Evolutionary conservation across 106 monocot genomes (phyloP).

Genomic region (Allium fistulosum): DNA sequence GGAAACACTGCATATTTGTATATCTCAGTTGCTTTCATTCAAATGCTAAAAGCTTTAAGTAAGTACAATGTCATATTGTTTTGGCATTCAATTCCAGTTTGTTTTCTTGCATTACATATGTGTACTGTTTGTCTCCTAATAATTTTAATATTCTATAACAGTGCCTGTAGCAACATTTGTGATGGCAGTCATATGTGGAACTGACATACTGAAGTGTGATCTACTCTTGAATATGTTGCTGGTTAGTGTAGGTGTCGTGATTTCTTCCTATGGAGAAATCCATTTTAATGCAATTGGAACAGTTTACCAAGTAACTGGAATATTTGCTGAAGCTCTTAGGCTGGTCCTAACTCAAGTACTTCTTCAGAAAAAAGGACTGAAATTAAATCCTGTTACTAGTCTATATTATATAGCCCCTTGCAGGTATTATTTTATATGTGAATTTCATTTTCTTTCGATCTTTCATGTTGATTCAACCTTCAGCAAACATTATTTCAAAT

Average conservation of each 20-base stretch:
- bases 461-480: not conserved
- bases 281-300: slow-evolving; percentile 88
- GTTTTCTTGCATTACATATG: not conserved
- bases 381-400: slow-evolving; percentile 88
- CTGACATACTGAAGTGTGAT: slow-evolving; percentile 81
- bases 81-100: not conserved
- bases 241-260: slow-evolving; percentile 90
- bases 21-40: slow-evolving; percentile 71
- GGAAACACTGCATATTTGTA: slow-evolving; percentile 71
- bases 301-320: slow-evolving; percentile 82
- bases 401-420: slow-evolving; percentile 98
- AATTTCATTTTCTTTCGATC: not conserved
- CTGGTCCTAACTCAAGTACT: slow-evolving; percentile 95
- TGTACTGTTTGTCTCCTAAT: slow-evolving; percentile 8
- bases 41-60: slow-evolving; percentile 80
- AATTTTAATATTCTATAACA: slow-evolving; percentile 25
- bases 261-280: slow-evolving; percentile 95
- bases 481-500: not conserved
- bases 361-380: slow-evolving; percentile 91
- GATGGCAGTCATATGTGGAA: slow-evolving; percentile 88
- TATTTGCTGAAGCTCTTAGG: slow-evolving; percentile 94
- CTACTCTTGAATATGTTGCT: slow-evolving; percentile 90
- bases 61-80: slow-evolving; percentile 1
- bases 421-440: slow-evolving; percentile 46
- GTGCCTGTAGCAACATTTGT: slow-evolving; percentile 97